Base-by-base conservation (phyloP, 2,329 filamentous ascomycete species). In the Pseudocercospora crystallina region DNA sequence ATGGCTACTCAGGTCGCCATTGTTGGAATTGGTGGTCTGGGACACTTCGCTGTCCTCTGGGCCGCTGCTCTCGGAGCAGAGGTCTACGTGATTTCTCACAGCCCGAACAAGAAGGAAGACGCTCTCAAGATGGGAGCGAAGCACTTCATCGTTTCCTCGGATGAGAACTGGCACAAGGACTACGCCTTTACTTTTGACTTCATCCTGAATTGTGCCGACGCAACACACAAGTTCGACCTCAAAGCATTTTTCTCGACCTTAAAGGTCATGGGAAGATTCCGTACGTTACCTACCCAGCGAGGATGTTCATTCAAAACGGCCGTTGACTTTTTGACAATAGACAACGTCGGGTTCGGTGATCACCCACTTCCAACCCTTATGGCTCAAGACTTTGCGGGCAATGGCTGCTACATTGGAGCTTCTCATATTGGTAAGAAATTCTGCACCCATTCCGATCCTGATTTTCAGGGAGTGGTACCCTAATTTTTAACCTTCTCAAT, bases 341-440 rank as follows among this genome's bases (percentile, higher is more conserved):
- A 92, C 69, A 87, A 81, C 63, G 87, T 92, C 47, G 89, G 88
- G 36, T 77, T 94, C 65, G 89, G 89, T 2, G 87, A 90, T 67
- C 86, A 89, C 55, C 83, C 85, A 38, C 82, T 89, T 9, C 82
- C 88, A 50, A 73, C 51, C 38, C 35, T 62, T n/a, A 59, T 59
- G 72, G 85, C 87, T 43, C 86, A 90, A 76, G 82, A 83, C 65
- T 86, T 95, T 64, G 78, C 89, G 53, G 71, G 71, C 58, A 95
- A 92, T 71, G 89, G 89, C 20, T 76, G 72, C 68, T 78, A 71
- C 65, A 71, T 79, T 56, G 76, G 76, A 38, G 74, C 76, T 14
- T 74, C 71, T 51, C 76, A 79, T 64, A 77, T 79, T 54, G 20
- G 20, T 26, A 26, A 26, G 3, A 75, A 75, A 14, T 56, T 56